phyloP scores from a whole-genome alignment of 768 basidiomycete species.

The Russula ochroleuca region DNA sequence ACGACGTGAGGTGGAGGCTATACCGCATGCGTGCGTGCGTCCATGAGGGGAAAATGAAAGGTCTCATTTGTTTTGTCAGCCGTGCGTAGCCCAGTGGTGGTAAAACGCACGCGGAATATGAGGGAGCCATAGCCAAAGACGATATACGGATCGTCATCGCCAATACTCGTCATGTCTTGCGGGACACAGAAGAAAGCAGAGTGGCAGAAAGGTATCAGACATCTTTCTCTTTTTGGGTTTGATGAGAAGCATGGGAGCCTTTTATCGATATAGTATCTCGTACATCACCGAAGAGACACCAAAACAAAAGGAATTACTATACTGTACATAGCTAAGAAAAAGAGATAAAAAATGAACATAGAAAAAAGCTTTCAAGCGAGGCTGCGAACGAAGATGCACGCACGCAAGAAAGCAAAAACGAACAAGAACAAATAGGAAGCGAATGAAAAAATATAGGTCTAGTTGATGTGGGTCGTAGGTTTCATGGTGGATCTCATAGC shows the following conservation, averaged over 20 bases:
- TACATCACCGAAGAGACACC: no score
- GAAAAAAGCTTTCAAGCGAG: not conserved
- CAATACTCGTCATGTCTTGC: no score
- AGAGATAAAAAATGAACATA: not conserved
- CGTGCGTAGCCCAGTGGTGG: no score
- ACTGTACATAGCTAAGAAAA: not conserved
- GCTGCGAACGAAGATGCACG: not conserved
- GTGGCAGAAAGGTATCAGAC: no score
- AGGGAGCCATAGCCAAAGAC: conserved; percentile 93
- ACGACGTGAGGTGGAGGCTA: conserved; percentile 83
- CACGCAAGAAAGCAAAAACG: not conserved
- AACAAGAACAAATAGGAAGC: not conserved
- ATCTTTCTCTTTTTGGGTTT: no score
- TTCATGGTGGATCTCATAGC: not conserved
- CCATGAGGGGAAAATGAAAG: no score
- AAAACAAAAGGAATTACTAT: not conserved
- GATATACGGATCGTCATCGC: conserved; percentile 43
- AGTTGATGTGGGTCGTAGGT: not conserved
- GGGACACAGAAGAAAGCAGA: no score
- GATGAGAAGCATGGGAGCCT: no score
- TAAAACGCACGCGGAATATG: conserved; percentile 74
- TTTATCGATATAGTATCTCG: no score
- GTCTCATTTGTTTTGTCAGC: not conserved
- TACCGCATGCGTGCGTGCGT: not conserved
- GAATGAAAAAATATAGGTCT: not conserved